Base-by-base conservation (phyloP, 1,284 basidiomycete species). In the Tremellales sp. region DNA sequence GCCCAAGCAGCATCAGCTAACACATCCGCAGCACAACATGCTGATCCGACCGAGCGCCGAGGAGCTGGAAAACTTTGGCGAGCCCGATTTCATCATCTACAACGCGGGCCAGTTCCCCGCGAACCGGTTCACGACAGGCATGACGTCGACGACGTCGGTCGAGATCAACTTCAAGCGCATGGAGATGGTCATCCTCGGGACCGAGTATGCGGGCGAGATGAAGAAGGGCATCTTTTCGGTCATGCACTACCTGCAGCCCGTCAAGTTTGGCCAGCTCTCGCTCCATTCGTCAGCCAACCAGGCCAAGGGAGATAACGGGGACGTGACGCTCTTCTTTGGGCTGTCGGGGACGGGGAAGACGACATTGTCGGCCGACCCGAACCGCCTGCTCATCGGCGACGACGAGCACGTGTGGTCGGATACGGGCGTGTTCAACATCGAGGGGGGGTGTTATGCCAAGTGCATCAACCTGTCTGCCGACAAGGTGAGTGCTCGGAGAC, bases 111-210 rank as follows among this genome's bases (percentile, higher is more conserved):
- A 98, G 75, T 98, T 99, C 86, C 95, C 95, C 35, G 95, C 95
- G 63, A 99, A 99, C 75, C 88, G 95, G 47, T 98, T 98, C 82
- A 99, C 95, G 53, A 92, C 97, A 76, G 94, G 94, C 74, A 98
- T 98, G 94, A 95, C 91, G 55, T 97, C 92, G 28, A 88, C 93
- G 37, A 98, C 94, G 24, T 97, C 93, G 18, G 94, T 99, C 48
- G 95, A 97, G 78, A 90, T 99, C 79, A 99, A 99, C 84, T 98
- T 99, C 77, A 97, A 97, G 81, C 89, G 95, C 49, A 97, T 93
- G 87, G 95, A 99, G 77, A 99, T 99, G 94, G 93, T 99, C 70
- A 98, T 99, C 70, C 88, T 99, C 65, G 94, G 95, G 54, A 97
- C 95, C 47, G 94, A 98, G 74, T 98, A 98, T 74, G 95, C 95